phyloP scores from a whole-genome alignment of 176 grass and related monocot genomes.

The Triticum aestivum region DNA sequence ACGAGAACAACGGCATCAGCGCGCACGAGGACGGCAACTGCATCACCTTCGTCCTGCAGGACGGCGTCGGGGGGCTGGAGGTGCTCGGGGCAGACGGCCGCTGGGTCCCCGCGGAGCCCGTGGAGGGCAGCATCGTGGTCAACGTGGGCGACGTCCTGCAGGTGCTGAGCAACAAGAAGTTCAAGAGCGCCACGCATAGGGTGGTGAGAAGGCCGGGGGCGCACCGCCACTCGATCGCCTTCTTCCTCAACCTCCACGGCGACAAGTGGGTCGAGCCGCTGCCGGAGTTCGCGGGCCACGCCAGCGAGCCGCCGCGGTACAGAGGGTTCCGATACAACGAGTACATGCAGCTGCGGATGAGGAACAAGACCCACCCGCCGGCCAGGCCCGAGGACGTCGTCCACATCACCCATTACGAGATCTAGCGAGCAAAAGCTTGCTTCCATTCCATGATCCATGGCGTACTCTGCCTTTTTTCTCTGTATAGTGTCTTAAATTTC shows the following conservation, averaged over 20 bases:
- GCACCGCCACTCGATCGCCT: conserved; percentile 38
- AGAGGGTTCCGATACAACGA: conserved; percentile 28
- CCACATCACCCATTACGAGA: conserved; percentile 25
- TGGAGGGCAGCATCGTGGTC: conserved; percentile 38
- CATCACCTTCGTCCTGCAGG: conserved; percentile 47
- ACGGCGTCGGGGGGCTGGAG: conserved; percentile 40
- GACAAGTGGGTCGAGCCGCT: conserved; percentile 43
- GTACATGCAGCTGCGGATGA: conserved; percentile 33
- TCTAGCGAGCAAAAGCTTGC: neutral
- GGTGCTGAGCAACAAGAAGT: conserved; percentile 34
- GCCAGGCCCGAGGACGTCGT: conserved; percentile 23
- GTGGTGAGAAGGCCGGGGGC: conserved; percentile 29
- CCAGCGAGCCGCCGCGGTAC: conserved; percentile 27
- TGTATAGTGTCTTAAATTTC: no score
- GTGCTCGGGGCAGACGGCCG: conserved; percentile 27
- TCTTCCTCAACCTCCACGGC: conserved; percentile 35
- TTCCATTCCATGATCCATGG: no score
- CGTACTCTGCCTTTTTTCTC: no score
- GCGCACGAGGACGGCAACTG: conserved; percentile 42
- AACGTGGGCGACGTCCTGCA: conserved; percentile 41
- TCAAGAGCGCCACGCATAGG: conserved; percentile 43
- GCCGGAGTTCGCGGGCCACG: conserved; percentile 33
- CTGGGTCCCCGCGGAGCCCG: conserved; percentile 36
- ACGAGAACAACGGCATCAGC: conserved; percentile 27
- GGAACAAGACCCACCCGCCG: conserved; percentile 42